These are phyloP conservation scores for Phyllosticta citrichinensis DNA, from an alignment of 2,329 filamentous ascomycete genomes.

Conservation along the genomic window DNA sequence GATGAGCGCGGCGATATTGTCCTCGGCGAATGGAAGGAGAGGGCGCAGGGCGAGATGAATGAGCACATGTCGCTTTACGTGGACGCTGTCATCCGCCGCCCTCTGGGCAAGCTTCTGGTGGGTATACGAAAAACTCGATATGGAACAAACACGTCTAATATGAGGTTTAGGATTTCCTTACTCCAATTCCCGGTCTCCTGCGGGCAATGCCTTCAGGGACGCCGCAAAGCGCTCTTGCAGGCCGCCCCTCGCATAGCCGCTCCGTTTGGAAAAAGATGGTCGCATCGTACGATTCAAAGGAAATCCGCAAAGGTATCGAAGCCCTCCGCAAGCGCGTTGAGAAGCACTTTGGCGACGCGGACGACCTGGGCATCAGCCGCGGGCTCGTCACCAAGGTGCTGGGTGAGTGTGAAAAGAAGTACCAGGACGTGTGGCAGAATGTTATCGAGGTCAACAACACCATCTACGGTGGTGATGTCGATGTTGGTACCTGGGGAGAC, in stretches of 20 bases:
- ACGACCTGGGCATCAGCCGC: conserved; percentile 57
- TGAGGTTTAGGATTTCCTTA: conserved; percentile 59
- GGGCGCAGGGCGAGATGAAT: conserved; percentile 65
- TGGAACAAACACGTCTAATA: conserved; percentile 11
- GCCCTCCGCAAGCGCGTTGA: conserved; percentile 83
- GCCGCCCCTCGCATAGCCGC: conserved; percentile 74
- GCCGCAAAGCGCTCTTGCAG: conserved; percentile 54
- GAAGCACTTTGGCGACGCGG: conserved; percentile 91
- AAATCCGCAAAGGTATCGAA: conserved; percentile 84
- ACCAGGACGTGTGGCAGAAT: conserved; percentile 44
- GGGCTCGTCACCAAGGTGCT: conserved; percentile 50
- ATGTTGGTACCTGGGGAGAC: conserved; percentile 21
- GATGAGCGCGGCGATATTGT: conserved; percentile 64
- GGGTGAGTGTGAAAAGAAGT: conserved; percentile 49
- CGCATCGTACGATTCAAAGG: conserved; percentile 67
- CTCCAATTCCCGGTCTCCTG: conserved; percentile 69
- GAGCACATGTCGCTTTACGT: conserved; percentile 87
- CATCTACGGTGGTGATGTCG: conserved; percentile 37
- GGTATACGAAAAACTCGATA: conserved; percentile 15
- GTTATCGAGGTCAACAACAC: conserved; percentile 30
- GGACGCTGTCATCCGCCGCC: conserved; percentile 76
- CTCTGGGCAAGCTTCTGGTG: conserved; percentile 72
- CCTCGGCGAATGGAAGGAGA: conserved; percentile 71
- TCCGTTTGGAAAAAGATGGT: conserved; percentile 78
- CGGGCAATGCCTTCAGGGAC: conserved; percentile 37